A percentile compares a stretch with the other conserved stretches of the same genome.
These are phyloP conservation scores for Stygiomarasmius scandens DNA, from an alignment of 1,284 basidiomycete genomes.

Conservation along the genomic window DNA sequence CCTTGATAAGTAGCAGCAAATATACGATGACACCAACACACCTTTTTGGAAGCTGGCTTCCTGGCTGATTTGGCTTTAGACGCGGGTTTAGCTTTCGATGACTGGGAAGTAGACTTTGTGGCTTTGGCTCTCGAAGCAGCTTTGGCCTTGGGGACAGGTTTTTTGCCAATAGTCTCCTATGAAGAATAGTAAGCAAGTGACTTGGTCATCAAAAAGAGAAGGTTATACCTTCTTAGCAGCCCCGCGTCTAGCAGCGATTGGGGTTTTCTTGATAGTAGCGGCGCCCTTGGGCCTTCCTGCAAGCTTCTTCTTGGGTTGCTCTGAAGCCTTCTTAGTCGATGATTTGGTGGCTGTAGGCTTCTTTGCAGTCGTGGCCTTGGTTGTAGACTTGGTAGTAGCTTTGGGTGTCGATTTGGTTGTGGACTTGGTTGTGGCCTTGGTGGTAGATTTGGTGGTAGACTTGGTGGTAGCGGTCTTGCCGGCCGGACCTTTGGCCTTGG, in stretches of 20 bases:
- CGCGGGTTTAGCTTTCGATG: constrained; percentile 24
- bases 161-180: constrained; percentile 40
- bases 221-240: constrained; percentile 46
- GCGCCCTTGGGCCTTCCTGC: constrained; percentile 32
- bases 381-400: neutral
- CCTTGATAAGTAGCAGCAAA: too few relatives aligned
- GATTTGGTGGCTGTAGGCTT: constrained; percentile 28
- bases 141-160: constrained; percentile 23
- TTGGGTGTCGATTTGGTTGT: constrained; percentile 23
- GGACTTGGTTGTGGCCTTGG: constrained; percentile 13
- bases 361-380: constrained; percentile 17
- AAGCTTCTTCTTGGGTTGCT: constrained; percentile 30
- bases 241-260: constrained; percentile 34
- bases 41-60: constrained; percentile 28
- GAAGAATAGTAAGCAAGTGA: too few relatives aligned
- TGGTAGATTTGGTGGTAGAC: constrained; percentile 28
- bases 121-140: constrained; percentile 10
- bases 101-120: constrained; percentile 28
- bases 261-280: constrained; percentile 32
- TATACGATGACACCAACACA: too few relatives aligned
- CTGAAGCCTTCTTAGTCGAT: constrained; percentile 40
- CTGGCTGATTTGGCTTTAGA: constrained; percentile 22
- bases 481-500: constrained; percentile 35
- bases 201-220: too few relatives aligned
- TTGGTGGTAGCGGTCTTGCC: constrained; percentile 33